phyloP scores from a whole-genome alignment of 129 eudicot genomes.

The Tagetes erecta region DNA sequence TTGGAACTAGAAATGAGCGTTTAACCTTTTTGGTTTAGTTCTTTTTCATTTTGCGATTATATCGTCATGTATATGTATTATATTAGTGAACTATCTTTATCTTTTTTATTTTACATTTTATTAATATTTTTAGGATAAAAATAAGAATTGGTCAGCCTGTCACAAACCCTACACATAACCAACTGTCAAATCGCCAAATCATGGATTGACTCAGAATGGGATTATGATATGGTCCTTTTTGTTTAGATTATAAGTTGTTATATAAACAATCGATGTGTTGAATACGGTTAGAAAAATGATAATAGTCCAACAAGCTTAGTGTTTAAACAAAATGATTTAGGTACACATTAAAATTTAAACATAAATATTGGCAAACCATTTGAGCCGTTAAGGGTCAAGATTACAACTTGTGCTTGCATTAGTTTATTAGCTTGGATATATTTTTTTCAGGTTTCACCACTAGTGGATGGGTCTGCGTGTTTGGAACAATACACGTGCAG shows the following conservation, averaged over 20 bases:
- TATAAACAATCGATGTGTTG: not conserved
- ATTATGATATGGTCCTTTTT: not conserved
- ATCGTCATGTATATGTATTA: not conserved
- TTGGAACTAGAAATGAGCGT: not conserved
- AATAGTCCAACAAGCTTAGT: not conserved
- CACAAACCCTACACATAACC: not conserved
- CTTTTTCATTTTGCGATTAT: not conserved
- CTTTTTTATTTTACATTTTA: no score
- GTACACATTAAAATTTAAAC: not conserved
- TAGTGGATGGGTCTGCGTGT: conserved; percentile 81
- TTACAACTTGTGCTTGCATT: not conserved
- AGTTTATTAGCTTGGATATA: not conserved
- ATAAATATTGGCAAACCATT: not conserved
- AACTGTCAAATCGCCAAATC: not conserved
- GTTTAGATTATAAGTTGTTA: not conserved
- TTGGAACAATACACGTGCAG: conserved; percentile 78
- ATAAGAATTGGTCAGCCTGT: not conserved
- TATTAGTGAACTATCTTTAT: not conserved
- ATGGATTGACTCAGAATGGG: not conserved
- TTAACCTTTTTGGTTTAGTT: no score
- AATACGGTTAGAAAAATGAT: not conserved
- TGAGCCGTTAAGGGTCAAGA: not conserved
- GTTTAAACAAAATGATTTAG: not conserved
- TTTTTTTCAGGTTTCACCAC: conserved; percentile 63
- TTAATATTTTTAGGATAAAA: no score